Base-by-base conservation (phyloP, 495 filamentous ascomycete species). In the Bacidia rubella region DNA sequence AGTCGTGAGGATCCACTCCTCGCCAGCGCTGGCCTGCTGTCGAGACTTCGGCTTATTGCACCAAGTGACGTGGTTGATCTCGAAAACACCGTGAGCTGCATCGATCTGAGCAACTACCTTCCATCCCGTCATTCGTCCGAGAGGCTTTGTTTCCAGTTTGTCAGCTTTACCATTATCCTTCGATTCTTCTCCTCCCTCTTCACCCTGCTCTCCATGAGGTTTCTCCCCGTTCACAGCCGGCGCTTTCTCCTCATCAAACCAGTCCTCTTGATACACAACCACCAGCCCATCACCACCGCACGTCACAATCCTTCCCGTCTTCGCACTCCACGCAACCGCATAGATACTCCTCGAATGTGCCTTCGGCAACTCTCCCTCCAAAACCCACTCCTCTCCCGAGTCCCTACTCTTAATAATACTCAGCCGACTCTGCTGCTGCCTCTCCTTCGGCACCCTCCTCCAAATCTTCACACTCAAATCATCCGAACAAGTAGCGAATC, bases 11-110 rank as follows among this genome's bases (percentile, higher is more conserved):
- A 93, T 65, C 57, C 90, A 77, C 65, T 92, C 87, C 5, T 72
- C 71, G 15, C 71, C 69, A 5, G 66, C 65, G 9, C 57, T 58
- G n/a, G 15, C 2, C 38, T 53, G 21, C 10, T 45, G 26, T 46
- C 38, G 44, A 4, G 17, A 7, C 11, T 44, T 44, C 20, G 49
- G 49, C 27, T 39, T 55, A 15, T 53, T 29, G 2, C 75, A 68
- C 90, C 92, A 97, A 7, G 77, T 77, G 26, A 88, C 78, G 63
- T 94, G 85, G 55, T 98, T 98, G 57, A 97, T 72, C 66, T 98
- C 92, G 63, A 87, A 95, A 3, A 92, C 85, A 0, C 83, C 89
- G 65, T 98, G 92, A 3, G 84, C 86, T 10, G 75, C 78, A 27
- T 80, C 71, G 1, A 85, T 54, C 27, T 78, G 75, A 0, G 78